Conservation (phyloP, 2,329 filamentous ascomycete genomes). For the Stachybotrys chartarum region DNA sequence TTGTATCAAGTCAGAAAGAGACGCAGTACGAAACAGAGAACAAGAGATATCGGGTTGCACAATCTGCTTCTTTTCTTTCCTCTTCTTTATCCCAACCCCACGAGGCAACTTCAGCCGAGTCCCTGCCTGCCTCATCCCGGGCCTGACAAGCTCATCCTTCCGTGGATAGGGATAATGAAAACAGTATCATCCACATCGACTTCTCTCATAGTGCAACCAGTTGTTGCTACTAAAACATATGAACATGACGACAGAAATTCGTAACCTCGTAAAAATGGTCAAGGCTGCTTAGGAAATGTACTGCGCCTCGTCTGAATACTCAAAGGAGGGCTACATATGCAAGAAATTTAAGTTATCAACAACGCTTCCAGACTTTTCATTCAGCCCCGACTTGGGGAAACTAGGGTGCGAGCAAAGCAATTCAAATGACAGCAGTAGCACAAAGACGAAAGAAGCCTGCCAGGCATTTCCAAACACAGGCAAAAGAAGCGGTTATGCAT, state of each 20-base stretch:
- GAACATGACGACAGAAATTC: not conserved
- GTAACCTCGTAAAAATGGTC: not conserved
- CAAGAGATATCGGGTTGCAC: too few species aligned
- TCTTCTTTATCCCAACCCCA: too few species aligned
- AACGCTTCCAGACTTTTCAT: not conserved
- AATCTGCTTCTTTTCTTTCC: too few species aligned
- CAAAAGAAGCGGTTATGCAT: not conserved
- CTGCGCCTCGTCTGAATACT: not conserved
- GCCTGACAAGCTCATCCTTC: too few species aligned
- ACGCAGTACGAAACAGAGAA: too few species aligned
- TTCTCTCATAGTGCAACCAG: too few species aligned
- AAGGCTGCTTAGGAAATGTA: not conserved
- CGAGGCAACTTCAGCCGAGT: too few species aligned
- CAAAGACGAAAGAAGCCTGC: not conserved
- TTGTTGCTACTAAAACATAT: too few species aligned
- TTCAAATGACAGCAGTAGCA: not conserved
- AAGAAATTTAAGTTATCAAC: not conserved
- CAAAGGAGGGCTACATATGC: not conserved
- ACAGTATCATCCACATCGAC: too few species aligned
- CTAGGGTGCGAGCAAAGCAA: not conserved
- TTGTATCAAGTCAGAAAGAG: too few species aligned
- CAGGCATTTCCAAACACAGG: not conserved
- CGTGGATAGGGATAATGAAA: too few species aligned
- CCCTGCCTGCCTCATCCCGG: too few species aligned
- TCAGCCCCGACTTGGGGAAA: not conserved